Base-by-base conservation (phyloP, 306 rosid species). In the Rubus parviflorus region DNA sequence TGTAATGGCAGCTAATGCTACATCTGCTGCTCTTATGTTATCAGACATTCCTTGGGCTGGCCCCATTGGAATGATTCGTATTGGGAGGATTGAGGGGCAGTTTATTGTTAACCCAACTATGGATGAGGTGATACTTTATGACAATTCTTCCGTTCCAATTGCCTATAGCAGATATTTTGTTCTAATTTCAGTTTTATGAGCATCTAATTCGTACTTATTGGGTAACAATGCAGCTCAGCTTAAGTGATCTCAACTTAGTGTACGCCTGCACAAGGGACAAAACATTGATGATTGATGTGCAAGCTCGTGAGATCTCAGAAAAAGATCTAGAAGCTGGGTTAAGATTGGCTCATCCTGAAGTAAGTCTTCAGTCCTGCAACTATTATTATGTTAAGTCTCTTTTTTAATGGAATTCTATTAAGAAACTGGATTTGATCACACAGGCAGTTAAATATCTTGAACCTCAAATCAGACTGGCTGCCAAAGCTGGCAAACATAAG, bases 41-140 rank as follows among this genome's bases (percentile, higher is more conserved):
- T 92, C 99, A 4, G 97, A 95, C 87, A 89, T 95, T 82, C 99
- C 99, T 17, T 95, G 99, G 98, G 94, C 88, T 11, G 99, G 97
- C 41, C 99, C 99, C 72, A 92, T 95, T 45, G 99, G 97, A 68
- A 83, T 92, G 91, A 83, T 95, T 76, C 93, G 97, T 15, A 87
- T 95, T 11, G 99, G 99, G 70, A 83, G 99, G 82, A 86, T 92
- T 76, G 73, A 78, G 15, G 97, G 97, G 38, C 66, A 88, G 84
- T 95, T 92, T 87, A 71, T 95, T 16, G 83, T 95, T 67, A 95
- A 95, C 80, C 99, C 99, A 76, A 90, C 97, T 46, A 88, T 88
- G 96, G 93, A 90, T 66, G 97, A 95, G 94, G 99, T 95, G 77
- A 75, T 63, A 77, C 78, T 79, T 58, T 48, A 52, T 43, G 25